Base-by-base conservation (phyloP, 2,329 filamentous ascomycete species). In the Penicillium sp. region DNA sequence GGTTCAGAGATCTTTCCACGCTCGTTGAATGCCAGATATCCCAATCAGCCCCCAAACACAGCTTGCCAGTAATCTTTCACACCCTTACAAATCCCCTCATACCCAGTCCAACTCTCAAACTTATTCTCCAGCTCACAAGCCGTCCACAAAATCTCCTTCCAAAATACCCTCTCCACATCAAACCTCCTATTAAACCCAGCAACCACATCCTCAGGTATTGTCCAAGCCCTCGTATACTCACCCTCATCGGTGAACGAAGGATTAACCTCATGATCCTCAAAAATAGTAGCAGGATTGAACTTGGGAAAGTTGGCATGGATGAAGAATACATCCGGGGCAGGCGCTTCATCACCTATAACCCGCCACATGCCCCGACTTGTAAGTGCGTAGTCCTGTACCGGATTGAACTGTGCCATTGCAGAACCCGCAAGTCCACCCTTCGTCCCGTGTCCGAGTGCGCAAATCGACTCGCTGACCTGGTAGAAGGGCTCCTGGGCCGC, bases 231-330 rank as follows among this genome's bases (percentile, higher is more conserved):
- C 22, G 70, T 66, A 50, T 66, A 71, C 0, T 50, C 64, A 3
- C 70, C 71, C 39, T 72, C 65, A 32, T 64, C 60, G n/a, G 66
- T 61, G 39, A 66, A 64, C 0, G 66, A 63, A 4, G 61, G 67
- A 45, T 64, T 70, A 13, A 65, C 68, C 34, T 55, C 62, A 48
- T 63, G 65, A 10, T 49, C 45, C 1, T 64, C 62, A 36, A 75
- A 75, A 13, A 76, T 61, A 4, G 69, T 72, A 4, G 67, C 68
- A 0, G 74, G 71, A 54, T 75, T 73, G 45, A 75, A 71, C 57
- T 76, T 76, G 21, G 73, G 73, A 45, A 72, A 68, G 50, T 75
- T 75, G 32, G 70, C 70, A 47, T 76, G 74, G n/a, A 75, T 66
- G 56, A 77, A 77, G 32, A 74, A 74, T 0, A 74, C 71, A 5